Evolutionary conservation across 2,329 filamentous ascomycete genomes (phyloP).

Genomic region (Cladophialophora bantiana): DNA sequence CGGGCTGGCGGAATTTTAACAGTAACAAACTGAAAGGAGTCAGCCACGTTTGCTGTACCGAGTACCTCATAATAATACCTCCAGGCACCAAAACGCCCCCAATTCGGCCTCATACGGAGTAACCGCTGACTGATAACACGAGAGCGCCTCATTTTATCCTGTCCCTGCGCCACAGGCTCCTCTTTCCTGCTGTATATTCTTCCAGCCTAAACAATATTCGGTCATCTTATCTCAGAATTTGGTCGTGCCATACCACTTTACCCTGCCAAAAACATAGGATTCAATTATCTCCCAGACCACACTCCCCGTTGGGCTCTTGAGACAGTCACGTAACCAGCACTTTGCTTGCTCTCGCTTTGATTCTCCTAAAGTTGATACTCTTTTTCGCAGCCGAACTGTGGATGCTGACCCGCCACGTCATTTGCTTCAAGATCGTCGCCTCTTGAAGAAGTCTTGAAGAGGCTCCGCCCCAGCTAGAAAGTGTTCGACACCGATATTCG

Average conservation of each 20-base stretch:
- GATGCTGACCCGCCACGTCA: slow-evolving; percentile 25
- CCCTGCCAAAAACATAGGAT: background rate
- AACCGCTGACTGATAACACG: background rate
- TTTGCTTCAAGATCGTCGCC: slow-evolving; percentile 15
- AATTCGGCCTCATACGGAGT: background rate
- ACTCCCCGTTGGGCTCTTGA: background rate
- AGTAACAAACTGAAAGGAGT: background rate
- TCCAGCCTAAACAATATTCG: background rate
- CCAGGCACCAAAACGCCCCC: background rate
- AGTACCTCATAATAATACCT: too few relatives aligned
- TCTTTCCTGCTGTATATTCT: background rate
- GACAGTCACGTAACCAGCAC: background rate
- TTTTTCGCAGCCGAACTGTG: slow-evolving; percentile 32
- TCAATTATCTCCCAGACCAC: background rate
- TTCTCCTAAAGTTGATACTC: background rate
- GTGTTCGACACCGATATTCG: background rate
- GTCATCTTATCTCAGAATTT: slow-evolving; percentile 4
- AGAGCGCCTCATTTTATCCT: slow-evolving; percentile 20
- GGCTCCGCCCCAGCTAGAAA: slow-evolving; percentile 6
- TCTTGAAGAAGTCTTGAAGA: background rate
- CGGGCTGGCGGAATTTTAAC: background rate
- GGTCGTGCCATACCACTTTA: background rate
- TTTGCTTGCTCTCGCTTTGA: background rate
- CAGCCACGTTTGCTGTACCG: background rate
- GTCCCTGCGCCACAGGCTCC: slow-evolving; percentile 30